Evolutionary conservation across 2,329 filamentous ascomycete species (phyloP).

Genomic region (Microcyclospora pomicola): DNA sequence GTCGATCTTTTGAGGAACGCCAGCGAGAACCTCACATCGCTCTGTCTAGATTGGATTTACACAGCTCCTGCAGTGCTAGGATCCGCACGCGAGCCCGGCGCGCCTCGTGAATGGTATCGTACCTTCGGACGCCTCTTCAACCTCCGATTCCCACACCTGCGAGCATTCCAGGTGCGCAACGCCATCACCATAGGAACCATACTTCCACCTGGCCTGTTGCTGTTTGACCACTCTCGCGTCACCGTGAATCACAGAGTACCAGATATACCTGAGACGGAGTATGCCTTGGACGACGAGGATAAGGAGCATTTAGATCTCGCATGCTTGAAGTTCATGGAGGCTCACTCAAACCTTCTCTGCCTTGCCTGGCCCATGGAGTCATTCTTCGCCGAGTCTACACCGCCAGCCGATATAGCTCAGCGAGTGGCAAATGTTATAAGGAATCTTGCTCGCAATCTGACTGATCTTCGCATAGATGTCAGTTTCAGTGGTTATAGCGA

Average conservation of each 20-base stretch:
- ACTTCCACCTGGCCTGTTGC: constrained; percentile 25
- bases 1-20: constrained; percentile 9
- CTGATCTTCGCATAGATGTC: constrained; percentile 30
- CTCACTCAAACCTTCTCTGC: constrained; percentile 29
- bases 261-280: background rate
- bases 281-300: background rate
- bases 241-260: background rate
- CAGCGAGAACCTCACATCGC: constrained; percentile 17
- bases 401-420: constrained; percentile 13
- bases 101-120: constrained; percentile 5
- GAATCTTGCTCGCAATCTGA: constrained; percentile 26
- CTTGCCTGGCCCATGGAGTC: constrained; percentile 33
- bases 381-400: constrained; percentile 26
- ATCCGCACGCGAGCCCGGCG: background rate
- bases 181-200: constrained; percentile 25
- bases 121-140: constrained; percentile 21
- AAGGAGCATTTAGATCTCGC: constrained; percentile 3
- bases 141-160: constrained; percentile 29
- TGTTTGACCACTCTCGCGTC: constrained; percentile 15
- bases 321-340: constrained; percentile 29
- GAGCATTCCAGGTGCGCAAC: constrained; percentile 34
- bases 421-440: constrained; percentile 22
- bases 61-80: constrained; percentile 2
- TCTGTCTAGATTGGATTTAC: constrained; percentile 25
- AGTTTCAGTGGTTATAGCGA: constrained; percentile 14